Evolutionary conservation across 2,329 filamentous ascomycete species (phyloP), one percentile per base, ranked within the genome.

Genomic region (Ascocoryne sarcoides): DNA sequence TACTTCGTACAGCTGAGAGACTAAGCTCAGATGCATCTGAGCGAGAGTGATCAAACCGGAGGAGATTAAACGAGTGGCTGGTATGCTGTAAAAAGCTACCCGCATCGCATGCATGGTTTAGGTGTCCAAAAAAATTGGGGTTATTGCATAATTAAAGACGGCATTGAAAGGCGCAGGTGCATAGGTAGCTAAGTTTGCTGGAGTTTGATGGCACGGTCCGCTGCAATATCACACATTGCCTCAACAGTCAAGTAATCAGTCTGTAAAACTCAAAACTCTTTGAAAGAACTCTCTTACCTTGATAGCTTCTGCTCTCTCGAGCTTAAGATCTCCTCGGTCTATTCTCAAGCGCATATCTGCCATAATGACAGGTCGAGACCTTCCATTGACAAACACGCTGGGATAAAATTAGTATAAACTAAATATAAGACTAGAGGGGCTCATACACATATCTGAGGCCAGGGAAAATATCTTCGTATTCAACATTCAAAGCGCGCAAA

Each of bases 211-310:
- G 82, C 85, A 36, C 89, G 75, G 56, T 95, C 86, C 37, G 76
- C 74, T 20, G 89, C 89, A 57, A 95, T 95, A 54, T 88, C 84
- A 56, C 86, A 87, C 85, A 95, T 95, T 30, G 89, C 88, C 55
- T 57, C 45, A 19, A n/a, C n/a, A 32, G 20, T 38, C 10, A 39
- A 39, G 35, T 44, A 12, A 26, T 26, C 30, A 45, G 48, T 53
- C 37, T 52, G 46, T 10, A 29, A 20, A 10, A 34, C 10, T 28
- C 23, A 18, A 15, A 35, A 26, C 14, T 26, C 26, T 32, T 4
- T 30, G 10, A 19, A 31, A 26, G 23, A 36, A 19, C 19, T 4
- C 23, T 33, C 45, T 43, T 64, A 88, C 86, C 70, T 82, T 71
- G 36, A 95, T 81, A 4, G 76, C 85, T 51, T 84, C 84, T 41